Base-by-base conservation (phyloP, 2,329 filamentous ascomycete genomes). In the Aspergillus sp. region DNA sequence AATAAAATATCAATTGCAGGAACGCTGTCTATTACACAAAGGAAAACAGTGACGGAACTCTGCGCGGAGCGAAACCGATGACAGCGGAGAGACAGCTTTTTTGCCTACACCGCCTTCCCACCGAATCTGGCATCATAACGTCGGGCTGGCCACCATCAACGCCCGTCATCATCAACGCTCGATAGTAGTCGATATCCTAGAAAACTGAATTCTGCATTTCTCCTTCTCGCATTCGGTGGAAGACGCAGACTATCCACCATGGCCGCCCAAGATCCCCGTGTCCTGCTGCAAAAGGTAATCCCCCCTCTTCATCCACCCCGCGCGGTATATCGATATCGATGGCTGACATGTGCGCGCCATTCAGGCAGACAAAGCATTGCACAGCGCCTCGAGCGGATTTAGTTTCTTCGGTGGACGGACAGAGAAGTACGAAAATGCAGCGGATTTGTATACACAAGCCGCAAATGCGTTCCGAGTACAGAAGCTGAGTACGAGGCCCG, bases 391-490 rank as follows among this genome's bases (percentile, higher is more conserved):
- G 17, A 77, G 86, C 23, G 90, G 90, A 60, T 96, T 95, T 73
- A 88, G 84, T 67, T 83, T 95, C 71, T 96, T 98, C 60, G 88
- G 90, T 39, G 88, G 88, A 41, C 81, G 84, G 49, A 80, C 87
- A 61, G 90, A 95, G 54, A 97, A 96, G 71, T 90, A 88, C 64
- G 87, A 94, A 72, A 83, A 84, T 72, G 91, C 91, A 12, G 88
- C 87, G 54, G 90, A 96, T 58, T 75, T 93, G 55, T 97, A 90
- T 65, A 83, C 81, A 51, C 84, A 95, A 68, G 91, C 91, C 37
- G 93, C 85, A 53, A 95, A 96, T 74, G 88, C 88, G 50, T 97
- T 95, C 69, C 82, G 88, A 64, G 83, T 94, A 76, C 85, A 93
- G 71, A 88, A 88, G 67, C 81, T 85, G 74, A 86, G 88, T 91